These are phyloP conservation scores for Agapanthus africanus DNA, from an alignment of 106 monocot species.

Conservation along the genomic window DNA sequence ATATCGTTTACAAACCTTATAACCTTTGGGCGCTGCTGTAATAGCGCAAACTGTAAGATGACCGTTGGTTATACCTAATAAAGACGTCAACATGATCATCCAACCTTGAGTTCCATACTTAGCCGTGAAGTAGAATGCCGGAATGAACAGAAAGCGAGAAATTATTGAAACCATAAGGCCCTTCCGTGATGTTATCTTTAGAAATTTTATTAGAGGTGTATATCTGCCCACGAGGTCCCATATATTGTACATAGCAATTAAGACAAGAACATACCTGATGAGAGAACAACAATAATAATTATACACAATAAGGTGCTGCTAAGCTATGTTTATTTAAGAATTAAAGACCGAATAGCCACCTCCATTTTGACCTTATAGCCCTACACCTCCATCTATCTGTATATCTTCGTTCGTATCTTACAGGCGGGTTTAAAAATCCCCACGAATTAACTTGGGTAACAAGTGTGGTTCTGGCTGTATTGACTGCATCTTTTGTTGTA, in stretches of 20 bases:
- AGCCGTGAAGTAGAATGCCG: slow-evolving; percentile 62
- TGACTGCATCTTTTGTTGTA: too few species aligned
- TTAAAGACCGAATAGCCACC: too few species aligned
- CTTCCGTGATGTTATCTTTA: slow-evolving; percentile 38
- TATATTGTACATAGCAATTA: slow-evolving; percentile 58
- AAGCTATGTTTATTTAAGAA: too few species aligned
- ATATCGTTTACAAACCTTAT: too few species aligned
- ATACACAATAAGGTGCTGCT: too few species aligned
- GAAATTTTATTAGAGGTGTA: slow-evolving; percentile 17
- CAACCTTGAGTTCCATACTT: slow-evolving; percentile 48
- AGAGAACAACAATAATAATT: too few species aligned
- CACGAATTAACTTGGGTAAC: too few species aligned
- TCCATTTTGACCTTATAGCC: too few species aligned
- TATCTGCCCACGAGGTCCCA: slow-evolving; percentile 59
- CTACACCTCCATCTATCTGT: too few species aligned
- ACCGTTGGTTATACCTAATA: slow-evolving; percentile 51
- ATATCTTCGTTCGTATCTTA: too few species aligned
- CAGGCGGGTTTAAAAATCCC: too few species aligned
- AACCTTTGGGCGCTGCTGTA: slow-evolving; percentile 43
- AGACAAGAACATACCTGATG: slow-evolving; percentile 48
- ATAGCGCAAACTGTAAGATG: slow-evolving; percentile 54
- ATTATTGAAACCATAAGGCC: slow-evolving; percentile 21
- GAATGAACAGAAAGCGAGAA: slow-evolving; percentile 49
- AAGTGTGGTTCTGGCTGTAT: too few species aligned
- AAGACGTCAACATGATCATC: slow-evolving; percentile 57